phyloP scores from a whole-genome alignment of 495 filamentous ascomycete species.

The Hypoxylon perforatum region DNA sequence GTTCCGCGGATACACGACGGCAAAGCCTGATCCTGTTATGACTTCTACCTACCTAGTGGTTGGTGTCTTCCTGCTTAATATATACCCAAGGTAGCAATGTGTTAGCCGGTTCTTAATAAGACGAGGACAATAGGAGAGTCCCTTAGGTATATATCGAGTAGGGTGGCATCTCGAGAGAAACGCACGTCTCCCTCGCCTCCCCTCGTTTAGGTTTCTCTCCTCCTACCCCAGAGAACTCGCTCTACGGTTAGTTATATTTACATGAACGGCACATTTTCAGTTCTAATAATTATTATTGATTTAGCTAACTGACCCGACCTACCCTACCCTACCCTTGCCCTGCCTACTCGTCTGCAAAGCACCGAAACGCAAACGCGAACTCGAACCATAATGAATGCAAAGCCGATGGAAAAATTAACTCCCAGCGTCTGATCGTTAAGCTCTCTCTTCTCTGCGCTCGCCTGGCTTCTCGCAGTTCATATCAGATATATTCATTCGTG shows the following conservation, averaged over 20 bases:
- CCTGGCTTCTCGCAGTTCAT: not conserved
- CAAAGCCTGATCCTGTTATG: not conserved
- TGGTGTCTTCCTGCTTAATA: no score
- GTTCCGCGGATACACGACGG: not conserved
- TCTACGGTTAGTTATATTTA: no score
- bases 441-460: constrained; percentile 1
- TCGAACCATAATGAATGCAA: constrained; percentile 18
- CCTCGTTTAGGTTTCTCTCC: no score
- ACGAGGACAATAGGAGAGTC: no score
- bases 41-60: not conserved
- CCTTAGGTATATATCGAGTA: no score
- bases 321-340: constrained; percentile 6
- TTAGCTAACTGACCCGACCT: constrained; percentile 6
- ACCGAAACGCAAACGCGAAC: no score
- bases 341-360: constrained; percentile 4
- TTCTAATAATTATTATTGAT: constrained; percentile 7
- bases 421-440: not conserved
- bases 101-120: no score
- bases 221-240: no score
- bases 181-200: no score
- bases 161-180: no score
- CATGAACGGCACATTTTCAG: no score
- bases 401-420: constrained; percentile 3
- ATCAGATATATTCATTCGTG: constrained; percentile 7
- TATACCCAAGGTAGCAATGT: no score